Conservation (phyloP, 495 filamentous ascomycete genomes). For the Aspergillus diversus region DNA sequence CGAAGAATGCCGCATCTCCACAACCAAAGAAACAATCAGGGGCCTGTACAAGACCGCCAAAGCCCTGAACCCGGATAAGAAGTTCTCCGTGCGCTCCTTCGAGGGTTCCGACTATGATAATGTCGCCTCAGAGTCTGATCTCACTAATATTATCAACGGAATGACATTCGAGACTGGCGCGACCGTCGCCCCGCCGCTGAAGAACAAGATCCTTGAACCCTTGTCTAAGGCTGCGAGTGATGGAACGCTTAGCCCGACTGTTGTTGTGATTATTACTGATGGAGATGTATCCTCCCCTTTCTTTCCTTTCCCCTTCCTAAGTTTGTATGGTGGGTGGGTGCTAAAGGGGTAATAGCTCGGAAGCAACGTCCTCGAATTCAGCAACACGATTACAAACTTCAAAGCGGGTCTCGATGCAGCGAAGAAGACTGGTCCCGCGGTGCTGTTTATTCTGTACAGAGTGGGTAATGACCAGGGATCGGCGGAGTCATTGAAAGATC, state of each 20-base stretch:
- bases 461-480: slow-evolving; percentile 6
- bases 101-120: slow-evolving; percentile 2
- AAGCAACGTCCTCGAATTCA: slow-evolving; percentile 4
- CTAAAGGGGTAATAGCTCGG: slow-evolving; percentile 2
- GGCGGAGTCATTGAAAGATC: neutral
- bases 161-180: slow-evolving; percentile 7
- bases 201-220: slow-evolving; percentile 1
- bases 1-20: slow-evolving; percentile 2
- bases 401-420: neutral
- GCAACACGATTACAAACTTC: slow-evolving; percentile 1
- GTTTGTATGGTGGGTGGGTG: too few species aligned
- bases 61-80: neutral
- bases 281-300: slow-evolving; percentile 1
- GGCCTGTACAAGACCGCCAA: slow-evolving; percentile 9
- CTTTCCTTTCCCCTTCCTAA: neutral
- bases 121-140: neutral
- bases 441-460: neutral
- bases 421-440: neutral
- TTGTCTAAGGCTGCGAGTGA: neutral
- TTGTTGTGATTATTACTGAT: slow-evolving; percentile 1
- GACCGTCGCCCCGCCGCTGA: neutral
- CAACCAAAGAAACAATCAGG: neutral
- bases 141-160: neutral
- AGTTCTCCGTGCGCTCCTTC: slow-evolving; percentile 10
- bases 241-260: neutral